These are phyloP conservation scores for Lepraria neglecta DNA, from an alignment of 495 filamentous ascomycete genomes.

Conservation along the genomic window DNA sequence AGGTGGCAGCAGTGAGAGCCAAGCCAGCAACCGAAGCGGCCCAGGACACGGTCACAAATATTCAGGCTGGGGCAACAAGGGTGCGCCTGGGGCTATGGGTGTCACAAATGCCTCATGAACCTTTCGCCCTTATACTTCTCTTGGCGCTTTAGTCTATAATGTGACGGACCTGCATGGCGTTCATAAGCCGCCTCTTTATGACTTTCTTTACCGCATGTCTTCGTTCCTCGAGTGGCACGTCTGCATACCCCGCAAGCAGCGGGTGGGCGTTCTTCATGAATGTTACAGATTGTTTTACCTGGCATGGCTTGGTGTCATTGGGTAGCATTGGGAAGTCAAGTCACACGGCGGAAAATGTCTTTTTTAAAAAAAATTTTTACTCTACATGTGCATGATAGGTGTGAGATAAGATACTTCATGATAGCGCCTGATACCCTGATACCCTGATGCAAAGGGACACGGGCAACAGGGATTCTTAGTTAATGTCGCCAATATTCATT, in stretches of 20 bases:
- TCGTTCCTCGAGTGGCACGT: slow-evolving; percentile 9
- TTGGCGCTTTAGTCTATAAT: neutral
- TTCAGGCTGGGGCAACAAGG: slow-evolving; percentile 30
- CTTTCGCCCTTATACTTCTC: neutral
- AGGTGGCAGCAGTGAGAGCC: slow-evolving; percentile 30
- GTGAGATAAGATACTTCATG: neutral
- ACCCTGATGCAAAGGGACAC: no score
- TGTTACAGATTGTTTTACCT: slow-evolving; percentile 6
- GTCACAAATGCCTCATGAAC: slow-evolving; percentile 26
- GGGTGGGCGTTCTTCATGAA: slow-evolving; percentile 15
- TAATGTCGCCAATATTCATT: no score
- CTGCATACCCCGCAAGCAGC: slow-evolving; percentile 10
- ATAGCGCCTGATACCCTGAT: no score
- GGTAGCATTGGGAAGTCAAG: slow-evolving; percentile 17
- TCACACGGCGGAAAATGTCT: neutral
- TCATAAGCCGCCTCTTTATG: neutral
- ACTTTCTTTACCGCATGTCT: slow-evolving; percentile 3
- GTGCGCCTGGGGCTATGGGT: slow-evolving; percentile 23
- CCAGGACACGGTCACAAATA: slow-evolving; percentile 24
- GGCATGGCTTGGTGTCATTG: slow-evolving; percentile 13
- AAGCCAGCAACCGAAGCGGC: slow-evolving; percentile 26
- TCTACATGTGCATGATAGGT: slow-evolving; percentile 1
- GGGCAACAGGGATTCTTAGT: no score
- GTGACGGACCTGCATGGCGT: neutral
- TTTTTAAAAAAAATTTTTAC: neutral